Evolutionary conservation across 2,329 filamentous ascomycete genomes (phyloP).

Genomic region (Diaporthe velutina): DNA sequence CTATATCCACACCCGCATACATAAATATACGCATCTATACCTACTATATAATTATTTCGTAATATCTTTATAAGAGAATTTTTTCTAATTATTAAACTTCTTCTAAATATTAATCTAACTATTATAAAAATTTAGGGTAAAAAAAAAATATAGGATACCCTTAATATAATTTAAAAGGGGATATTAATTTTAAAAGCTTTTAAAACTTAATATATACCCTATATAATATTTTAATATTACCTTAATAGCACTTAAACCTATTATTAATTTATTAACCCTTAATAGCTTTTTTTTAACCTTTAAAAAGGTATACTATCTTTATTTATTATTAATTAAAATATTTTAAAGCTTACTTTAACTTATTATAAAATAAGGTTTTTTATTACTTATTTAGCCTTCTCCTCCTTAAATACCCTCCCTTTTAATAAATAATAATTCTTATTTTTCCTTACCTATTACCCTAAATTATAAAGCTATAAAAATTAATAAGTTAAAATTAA

Average conservation of each 20-base stretch:
- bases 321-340: not conserved
- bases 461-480: no score
- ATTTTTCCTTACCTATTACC: fast-evolving
- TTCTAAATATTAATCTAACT: no score
- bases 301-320: not conserved
- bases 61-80: not conserved
- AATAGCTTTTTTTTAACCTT: not conserved
- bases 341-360: not conserved
- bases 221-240: not conserved
- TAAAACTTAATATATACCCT: not conserved
- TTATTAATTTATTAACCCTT: not conserved
- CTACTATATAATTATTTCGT: not conserved
- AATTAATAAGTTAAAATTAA: no score
- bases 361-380: not conserved
- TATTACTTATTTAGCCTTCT: not conserved
- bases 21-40: not conserved
- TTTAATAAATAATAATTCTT: no score
- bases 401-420: no score
- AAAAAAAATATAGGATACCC: not conserved
- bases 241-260: not conserved
- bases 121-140: not conserved
- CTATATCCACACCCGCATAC: not conserved
- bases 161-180: not conserved
- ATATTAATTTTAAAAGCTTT: not conserved
- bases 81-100: no score